phyloP scores from a whole-genome alignment of 2,329 filamentous ascomycete genomes.

The Geosmithia flava region DNA sequence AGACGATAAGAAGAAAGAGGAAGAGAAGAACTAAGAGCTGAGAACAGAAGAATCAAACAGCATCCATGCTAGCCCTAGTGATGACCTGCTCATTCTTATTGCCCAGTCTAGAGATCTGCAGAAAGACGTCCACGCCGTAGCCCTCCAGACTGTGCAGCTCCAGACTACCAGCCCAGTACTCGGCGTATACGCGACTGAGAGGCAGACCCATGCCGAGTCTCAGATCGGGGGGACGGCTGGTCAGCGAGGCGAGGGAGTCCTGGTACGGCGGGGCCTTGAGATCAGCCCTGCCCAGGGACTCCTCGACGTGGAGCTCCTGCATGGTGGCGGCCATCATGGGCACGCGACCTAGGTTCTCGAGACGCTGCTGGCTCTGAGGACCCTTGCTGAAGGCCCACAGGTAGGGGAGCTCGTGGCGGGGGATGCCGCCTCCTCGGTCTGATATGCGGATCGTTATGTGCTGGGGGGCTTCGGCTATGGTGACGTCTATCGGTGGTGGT shows the following conservation, averaged over 20 bases:
- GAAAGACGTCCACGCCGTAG: conserved; percentile 89
- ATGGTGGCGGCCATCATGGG: conserved; percentile 88
- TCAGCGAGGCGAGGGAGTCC: conserved; percentile 67
- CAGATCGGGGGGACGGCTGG: conserved; percentile 73
- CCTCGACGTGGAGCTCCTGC: conserved; percentile 60
- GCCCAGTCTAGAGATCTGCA: conserved; percentile 91
- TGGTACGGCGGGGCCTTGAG: conserved; percentile 27
- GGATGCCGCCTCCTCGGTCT: conserved; percentile 87
- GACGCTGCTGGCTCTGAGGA: conserved; percentile 59
- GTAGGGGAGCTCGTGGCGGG: conserved; percentile 71
- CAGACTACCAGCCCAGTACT: conserved; percentile 93
- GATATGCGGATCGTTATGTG: conserved; percentile 95
- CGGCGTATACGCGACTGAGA: conserved; percentile 86
- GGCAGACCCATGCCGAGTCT: conserved; percentile 87
- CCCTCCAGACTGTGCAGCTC: conserved; percentile 89
- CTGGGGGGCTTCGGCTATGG: conserved; percentile 86
- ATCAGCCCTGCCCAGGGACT: conserved; percentile 25
- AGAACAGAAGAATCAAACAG: conserved; percentile 34
- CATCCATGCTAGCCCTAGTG: conserved; percentile 65
- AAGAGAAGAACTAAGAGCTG: too few relatives aligned
- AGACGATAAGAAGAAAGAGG: background rate
- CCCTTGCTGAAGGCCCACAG: conserved; percentile 97
- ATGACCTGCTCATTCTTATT: conserved; percentile 96
- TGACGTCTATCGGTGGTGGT: conserved; percentile 80
- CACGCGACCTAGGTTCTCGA: conserved; percentile 78